Evolutionary conservation across 345 rosid species (phyloP).

Genomic region (Eucalyptus polybractea): DNA sequence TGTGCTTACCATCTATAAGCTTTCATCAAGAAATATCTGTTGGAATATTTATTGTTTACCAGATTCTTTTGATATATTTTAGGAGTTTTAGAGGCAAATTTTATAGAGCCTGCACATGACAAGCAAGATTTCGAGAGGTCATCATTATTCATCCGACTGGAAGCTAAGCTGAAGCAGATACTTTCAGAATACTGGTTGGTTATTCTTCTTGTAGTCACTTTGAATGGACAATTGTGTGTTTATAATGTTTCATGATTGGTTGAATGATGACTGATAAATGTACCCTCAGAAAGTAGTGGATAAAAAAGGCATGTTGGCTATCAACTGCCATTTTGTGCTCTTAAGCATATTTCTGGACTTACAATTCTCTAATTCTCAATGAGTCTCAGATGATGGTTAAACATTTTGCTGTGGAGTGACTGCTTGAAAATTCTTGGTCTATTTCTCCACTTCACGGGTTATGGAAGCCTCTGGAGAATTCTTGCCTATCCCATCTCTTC

Average conservation of each 20-base stretch:
- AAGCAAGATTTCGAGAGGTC: conserved; percentile 98
- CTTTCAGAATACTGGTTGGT: conserved; percentile 63
- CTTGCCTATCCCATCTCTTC: not conserved
- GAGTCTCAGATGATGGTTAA: not conserved
- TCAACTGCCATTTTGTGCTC: not conserved
- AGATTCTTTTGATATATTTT: conserved; percentile 2
- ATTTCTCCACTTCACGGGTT: not conserved
- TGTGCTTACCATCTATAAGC: not conserved
- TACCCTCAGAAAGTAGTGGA: not conserved
- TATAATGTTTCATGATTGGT: not conserved
- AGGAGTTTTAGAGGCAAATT: conserved; percentile 97
- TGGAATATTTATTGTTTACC: not conserved
- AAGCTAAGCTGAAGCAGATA: conserved; percentile 62
- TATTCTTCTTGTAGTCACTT: not conserved
- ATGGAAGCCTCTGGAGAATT: not conserved
- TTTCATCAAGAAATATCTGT: not conserved
- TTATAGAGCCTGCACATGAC: conserved; percentile 94
- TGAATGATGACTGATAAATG: not conserved
- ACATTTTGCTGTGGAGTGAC: not conserved
- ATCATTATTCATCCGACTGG: conserved; percentile 56
- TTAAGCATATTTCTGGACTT: not conserved
- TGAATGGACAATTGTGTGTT: not conserved
- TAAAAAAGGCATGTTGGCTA: not conserved
- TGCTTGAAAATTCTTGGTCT: not conserved
- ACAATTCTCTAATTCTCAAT: not conserved